Conservation (phyloP, 2,329 filamentous ascomycete species). For the Diaporthe nobilis region DNA sequence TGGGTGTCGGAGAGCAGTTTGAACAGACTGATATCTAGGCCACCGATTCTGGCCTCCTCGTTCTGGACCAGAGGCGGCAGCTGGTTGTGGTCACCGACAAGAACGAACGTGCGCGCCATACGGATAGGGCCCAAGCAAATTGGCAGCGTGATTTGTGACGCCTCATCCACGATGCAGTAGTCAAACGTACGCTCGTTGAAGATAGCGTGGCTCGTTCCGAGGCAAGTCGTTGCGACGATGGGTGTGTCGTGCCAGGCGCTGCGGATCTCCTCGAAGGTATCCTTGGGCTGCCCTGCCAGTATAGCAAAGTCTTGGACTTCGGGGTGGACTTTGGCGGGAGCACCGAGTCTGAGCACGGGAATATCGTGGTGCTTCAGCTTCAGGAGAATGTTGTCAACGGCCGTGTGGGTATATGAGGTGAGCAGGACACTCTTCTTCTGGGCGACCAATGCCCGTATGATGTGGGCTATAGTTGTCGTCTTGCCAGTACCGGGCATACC, state of each 20-base stretch:
- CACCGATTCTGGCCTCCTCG: conserved; percentile 86
- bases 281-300: conserved; percentile 80
- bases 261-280: conserved; percentile 86
- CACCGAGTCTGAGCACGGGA: conserved; percentile 87
- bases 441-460: conserved; percentile 89
- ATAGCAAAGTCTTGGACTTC: conserved; percentile 89
- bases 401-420: conserved; percentile 96
- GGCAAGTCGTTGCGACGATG: conserved; percentile 94
- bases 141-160: conserved; percentile 95
- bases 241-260: conserved; percentile 87
- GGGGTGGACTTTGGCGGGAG: conserved; percentile 86
- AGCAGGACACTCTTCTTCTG: conserved; percentile 94
- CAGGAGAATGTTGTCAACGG: conserved; percentile 96
- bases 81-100: conserved; percentile 97
- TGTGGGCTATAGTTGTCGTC: conserved; percentile 97
- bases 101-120: conserved; percentile 91
- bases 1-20: conserved; percentile 92
- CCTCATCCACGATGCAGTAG: conserved; percentile 98
- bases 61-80: conserved; percentile 95
- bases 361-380: conserved; percentile 88
- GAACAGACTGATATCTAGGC: conserved; percentile 93
- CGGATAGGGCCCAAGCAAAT: conserved; percentile 95
- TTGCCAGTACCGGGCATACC: conserved; percentile 99
- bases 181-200: conserved; percentile 94
- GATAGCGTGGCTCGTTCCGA: conserved; percentile 89